Conservation (phyloP, 1,284 basidiomycete genomes). For the Sporisorium scitamineum region DNA sequence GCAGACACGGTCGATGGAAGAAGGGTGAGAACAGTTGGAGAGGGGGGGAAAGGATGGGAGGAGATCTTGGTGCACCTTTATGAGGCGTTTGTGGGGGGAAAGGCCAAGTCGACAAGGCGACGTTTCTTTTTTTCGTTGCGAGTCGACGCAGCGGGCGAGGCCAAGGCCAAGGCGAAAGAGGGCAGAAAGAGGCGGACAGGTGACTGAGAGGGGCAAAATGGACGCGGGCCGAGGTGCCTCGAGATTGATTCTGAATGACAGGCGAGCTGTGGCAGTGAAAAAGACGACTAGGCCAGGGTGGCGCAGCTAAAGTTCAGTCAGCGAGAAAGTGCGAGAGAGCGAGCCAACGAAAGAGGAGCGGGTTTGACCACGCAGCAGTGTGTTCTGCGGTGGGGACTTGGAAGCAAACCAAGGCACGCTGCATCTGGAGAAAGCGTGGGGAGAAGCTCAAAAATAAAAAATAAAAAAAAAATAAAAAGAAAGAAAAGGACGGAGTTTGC, state of each 20-base stretch:
- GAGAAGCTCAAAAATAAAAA: not conserved
- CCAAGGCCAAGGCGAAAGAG: not conserved
- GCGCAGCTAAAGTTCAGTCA: constrained; percentile 12
- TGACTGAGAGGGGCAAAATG: not conserved
- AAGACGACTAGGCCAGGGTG: constrained; percentile 8
- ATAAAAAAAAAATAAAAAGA: not conserved
- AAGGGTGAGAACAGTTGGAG: not conserved
- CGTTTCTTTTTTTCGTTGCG: constrained; percentile 7
- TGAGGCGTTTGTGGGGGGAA: constrained; percentile 15
- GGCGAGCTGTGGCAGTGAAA: constrained; percentile 8
- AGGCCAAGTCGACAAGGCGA: constrained; percentile 28
- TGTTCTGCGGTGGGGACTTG: not conserved
- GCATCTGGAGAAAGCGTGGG: constrained; percentile 9
- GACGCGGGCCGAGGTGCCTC: constrained; percentile 3
- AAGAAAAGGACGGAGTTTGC: not conserved
- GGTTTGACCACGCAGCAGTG: not conserved
- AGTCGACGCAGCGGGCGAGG: no score
- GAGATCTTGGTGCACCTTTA: constrained; percentile 13
- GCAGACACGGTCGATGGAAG: constrained; percentile 8
- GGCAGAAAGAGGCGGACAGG: not conserved
- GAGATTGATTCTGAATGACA: not conserved
- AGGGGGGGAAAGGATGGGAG: not conserved
- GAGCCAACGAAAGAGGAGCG: not conserved
- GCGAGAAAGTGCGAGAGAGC: not conserved
- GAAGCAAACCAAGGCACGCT: constrained; percentile 4